phyloP scores from a whole-genome alignment of 208 protist species.

The Phytomonas sp. region DNA sequence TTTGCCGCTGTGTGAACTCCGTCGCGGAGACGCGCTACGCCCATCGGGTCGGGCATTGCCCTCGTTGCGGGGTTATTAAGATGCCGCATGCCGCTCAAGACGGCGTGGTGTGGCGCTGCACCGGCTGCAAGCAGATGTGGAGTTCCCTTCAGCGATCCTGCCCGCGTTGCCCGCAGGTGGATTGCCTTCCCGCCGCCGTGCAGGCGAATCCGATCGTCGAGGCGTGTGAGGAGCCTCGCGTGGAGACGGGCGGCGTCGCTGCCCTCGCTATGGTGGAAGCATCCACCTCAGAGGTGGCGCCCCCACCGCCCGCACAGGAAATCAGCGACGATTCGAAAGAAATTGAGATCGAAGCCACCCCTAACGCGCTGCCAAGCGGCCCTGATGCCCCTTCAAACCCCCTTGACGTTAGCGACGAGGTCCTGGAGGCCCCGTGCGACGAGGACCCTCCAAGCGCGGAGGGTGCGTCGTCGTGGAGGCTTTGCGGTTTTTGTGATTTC shows the following conservation, averaged over 20 bases:
- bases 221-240: constrained; percentile 29
- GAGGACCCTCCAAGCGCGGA: background rate
- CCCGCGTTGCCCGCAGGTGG: constrained; percentile 70
- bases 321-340: background rate
- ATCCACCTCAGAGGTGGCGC: constrained; percentile 12
- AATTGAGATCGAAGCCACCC: background rate
- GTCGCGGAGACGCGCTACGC: constrained; percentile 10
- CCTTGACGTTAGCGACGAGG: background rate
- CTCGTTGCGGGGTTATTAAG: constrained; percentile 36
- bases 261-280: constrained; percentile 23
- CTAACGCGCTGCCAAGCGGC: background rate
- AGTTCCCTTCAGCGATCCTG: constrained; percentile 74
- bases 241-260: constrained; percentile 27
- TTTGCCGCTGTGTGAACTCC: background rate
- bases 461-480: constrained; percentile 4
- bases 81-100: constrained; percentile 30
- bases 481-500: constrained; percentile 17
- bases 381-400: constrained; percentile 12
- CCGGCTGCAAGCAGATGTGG: constrained; percentile 47
- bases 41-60: constrained; percentile 35
- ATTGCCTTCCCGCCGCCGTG: constrained; percentile 53
- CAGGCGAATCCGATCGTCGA: constrained; percentile 10
- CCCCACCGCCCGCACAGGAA: constrained; percentile 6
- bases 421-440: constrained; percentile 12
- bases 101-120: constrained; percentile 54